phyloP scores from a whole-genome alignment of 2,329 filamentous ascomycete genomes.

The Diplocarpon mali region DNA sequence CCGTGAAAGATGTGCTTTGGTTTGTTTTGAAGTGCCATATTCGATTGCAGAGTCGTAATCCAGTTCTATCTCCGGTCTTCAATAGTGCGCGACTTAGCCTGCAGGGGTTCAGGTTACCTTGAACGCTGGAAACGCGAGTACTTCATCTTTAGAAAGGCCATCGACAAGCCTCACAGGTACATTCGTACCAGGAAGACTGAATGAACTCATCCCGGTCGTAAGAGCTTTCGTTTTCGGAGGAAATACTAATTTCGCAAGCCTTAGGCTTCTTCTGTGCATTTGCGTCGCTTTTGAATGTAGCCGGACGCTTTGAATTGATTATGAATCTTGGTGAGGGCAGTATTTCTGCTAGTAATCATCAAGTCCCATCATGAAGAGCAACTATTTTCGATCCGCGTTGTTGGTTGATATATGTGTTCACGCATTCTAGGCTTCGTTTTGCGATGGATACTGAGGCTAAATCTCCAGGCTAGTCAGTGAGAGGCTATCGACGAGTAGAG shows the following conservation, averaged over 20 bases:
- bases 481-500: no score
- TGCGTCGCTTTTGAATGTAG: no score
- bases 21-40: slow-evolving; percentile 15
- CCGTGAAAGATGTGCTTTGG: slow-evolving; percentile 24
- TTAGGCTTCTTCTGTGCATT: background rate
- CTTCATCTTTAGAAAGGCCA: slow-evolving; percentile 34
- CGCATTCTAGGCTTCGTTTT: no score
- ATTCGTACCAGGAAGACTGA: slow-evolving; percentile 30
- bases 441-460: no score
- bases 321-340: no score
- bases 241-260: background rate
- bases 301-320: no score
- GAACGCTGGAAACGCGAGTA: slow-evolving; percentile 39
- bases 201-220: slow-evolving; percentile 30
- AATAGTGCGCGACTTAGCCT: background rate
- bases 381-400: no score
- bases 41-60: slow-evolving; percentile 16
- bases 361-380: no score
- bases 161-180: slow-evolving; percentile 35
- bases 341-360: no score
- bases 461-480: no score
- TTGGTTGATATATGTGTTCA: no score
- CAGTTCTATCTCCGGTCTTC: slow-evolving; percentile 15
- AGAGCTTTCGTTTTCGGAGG: background rate
- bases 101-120: slow-evolving; percentile 28